These are phyloP conservation scores for Cryptosporidium muris DNA, from an alignment of 169 alveolate genomes.

Conservation along the genomic window DNA sequence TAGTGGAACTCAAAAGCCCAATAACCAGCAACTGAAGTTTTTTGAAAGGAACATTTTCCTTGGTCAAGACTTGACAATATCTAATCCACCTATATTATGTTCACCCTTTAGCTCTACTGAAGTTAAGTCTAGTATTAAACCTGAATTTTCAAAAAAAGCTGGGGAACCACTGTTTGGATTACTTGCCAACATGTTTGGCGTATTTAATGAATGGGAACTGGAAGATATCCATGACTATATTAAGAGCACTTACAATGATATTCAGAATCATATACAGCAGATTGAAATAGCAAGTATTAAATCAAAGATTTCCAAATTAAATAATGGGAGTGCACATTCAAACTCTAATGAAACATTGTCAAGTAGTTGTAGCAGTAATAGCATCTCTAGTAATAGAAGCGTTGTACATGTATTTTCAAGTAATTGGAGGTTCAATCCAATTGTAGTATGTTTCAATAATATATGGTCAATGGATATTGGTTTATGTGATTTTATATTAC, in stretches of 20 bases:
- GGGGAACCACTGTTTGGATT: conserved; percentile 53
- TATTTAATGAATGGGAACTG: conserved; percentile 14
- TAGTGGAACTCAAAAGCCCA: not conserved
- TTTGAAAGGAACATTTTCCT: conserved; percentile 10
- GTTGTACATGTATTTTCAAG: conserved; percentile 39
- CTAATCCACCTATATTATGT: too few species aligned
- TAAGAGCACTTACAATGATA: conserved; percentile 12
- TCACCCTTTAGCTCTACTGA: too few species aligned
- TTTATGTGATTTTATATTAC: not conserved
- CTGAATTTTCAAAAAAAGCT: not conserved
- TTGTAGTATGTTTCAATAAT: conserved; percentile 36
- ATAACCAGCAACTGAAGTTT: not conserved
- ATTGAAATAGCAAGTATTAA: not conserved
- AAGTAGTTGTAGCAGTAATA: not conserved
- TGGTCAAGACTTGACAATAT: conserved; percentile 16
- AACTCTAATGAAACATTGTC: not conserved
- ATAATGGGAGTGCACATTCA: not conserved
- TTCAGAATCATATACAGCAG: conserved; percentile 31
- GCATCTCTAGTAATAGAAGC: not conserved
- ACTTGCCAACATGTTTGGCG: conserved; percentile 10
- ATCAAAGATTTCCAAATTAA: not conserved
- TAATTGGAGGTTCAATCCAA: conserved; percentile 30
- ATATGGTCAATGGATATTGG: conserved; percentile 8
- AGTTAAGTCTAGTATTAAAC: not conserved
- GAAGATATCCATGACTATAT: conserved; percentile 37